Conservation (phyloP, 1,139 yeast genomes). For the Taphrina communis region DNA sequence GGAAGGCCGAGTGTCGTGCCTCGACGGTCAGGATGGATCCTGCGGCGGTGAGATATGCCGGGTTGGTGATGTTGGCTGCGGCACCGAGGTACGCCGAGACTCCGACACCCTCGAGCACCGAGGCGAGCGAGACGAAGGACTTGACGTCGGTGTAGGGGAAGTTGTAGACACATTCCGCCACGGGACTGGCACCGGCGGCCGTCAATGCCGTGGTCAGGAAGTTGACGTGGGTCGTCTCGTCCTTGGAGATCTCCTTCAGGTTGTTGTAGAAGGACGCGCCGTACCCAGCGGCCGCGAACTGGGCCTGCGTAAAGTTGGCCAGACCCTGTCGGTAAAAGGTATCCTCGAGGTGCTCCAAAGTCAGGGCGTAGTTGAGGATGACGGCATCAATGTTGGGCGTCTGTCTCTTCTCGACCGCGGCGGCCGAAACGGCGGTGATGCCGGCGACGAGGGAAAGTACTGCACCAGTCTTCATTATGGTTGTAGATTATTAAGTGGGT, state of each 20-base stretch:
- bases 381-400: conserved; percentile 43
- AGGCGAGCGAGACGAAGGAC: conserved; percentile 45
- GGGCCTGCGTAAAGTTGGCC: conserved; percentile 42
- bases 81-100: conserved; percentile 46
- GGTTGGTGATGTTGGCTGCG: conserved; percentile 32
- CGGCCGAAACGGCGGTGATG: conserved; percentile 29
- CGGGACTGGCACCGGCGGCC: conserved; percentile 41
- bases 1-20: conserved; percentile 44
- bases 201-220: conserved; percentile 34
- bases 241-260: conserved; percentile 43
- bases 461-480: conserved; percentile 23
- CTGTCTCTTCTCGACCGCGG: conserved; percentile 39
- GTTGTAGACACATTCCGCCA: conserved; percentile 44
- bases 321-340: conserved; percentile 45
- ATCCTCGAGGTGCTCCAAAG: conserved; percentile 46
- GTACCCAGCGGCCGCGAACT: conserved; percentile 45
- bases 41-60: conserved; percentile 44
- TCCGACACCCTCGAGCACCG: conserved; percentile 45
- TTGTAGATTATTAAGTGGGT: too few species aligned
- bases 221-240: conserved; percentile 41
- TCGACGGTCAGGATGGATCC: conserved; percentile 45
- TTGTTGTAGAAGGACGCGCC: conserved; percentile 43
- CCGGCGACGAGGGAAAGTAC: conserved; percentile 17
- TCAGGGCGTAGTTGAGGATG: conserved; percentile 46
- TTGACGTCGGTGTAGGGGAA: conserved; percentile 42